Evolutionary conservation across 2,329 filamentous ascomycete genomes (phyloP), one percentile per base, ranked within the genome.

Genomic region (Cadophora luteo-olivacea): DNA sequence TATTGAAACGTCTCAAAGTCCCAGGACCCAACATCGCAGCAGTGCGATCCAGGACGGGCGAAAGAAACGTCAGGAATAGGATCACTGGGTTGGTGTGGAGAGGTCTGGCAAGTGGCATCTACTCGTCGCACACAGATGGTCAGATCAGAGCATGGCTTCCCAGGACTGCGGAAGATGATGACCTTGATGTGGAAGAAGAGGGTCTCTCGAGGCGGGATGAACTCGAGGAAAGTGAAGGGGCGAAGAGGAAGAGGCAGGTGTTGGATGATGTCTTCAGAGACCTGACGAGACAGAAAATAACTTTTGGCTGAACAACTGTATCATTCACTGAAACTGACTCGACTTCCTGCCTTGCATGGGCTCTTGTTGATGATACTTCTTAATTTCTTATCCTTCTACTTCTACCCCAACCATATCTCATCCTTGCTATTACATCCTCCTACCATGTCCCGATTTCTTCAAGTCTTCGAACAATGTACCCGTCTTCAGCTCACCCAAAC

Each of bases 51-150:
- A 77, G 84, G 75, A 82, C 85, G 54, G 78, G 82, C 65, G 84
- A 90, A 60, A 82, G 90, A 25, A 86, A 86, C 64, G 85, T 88
- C 32, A 86, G 84, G 58, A 91, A 89, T 68, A 85, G 91, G 36
- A 90, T 96, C 58, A 94, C 92, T 16, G 87, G 86, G 64, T 83
- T 97, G 29, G 90, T 87, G 0, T 97, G 94, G 93, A 82, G 86
- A 65, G 85, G 86, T 1, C 81, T 83, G 3, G 86, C 87, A 0
- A 92, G 92, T 38, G 84, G 86, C 25, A 85, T 97, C 67, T 97
- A 93, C 80, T 96, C 93, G 64, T 91, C 89, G 1, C 93, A 97
- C 75, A 84, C 90, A 3, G 93, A 97, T 77, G 95, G 95, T 0
- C 91, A 90, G 64, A 95, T 98, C 67, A 86, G 91, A 55, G 87